phyloP scores from a whole-genome alignment of 352 stramenopile genomes.

The Phytopythium sindhum region DNA sequence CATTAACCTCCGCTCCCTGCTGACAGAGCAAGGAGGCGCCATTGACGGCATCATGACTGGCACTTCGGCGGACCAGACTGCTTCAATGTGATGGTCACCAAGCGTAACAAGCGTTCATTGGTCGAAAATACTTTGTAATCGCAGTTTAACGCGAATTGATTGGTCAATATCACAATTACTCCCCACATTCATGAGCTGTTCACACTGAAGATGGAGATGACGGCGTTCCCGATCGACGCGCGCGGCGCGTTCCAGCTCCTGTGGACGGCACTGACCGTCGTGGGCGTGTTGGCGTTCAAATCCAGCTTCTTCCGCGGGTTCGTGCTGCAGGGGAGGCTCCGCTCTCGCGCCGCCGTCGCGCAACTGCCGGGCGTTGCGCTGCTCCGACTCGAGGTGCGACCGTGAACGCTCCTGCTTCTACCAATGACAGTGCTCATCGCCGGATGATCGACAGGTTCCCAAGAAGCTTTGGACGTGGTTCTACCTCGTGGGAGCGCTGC shows the following conservation, averaged over 20 bases:
- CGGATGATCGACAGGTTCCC: constrained; percentile 9
- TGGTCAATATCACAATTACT: background rate
- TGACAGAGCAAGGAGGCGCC: too few relatives aligned
- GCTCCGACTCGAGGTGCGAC: constrained; percentile 31
- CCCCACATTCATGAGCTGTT: background rate
- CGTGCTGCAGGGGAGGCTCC: constrained; percentile 41
- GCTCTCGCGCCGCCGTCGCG: constrained; percentile 18
- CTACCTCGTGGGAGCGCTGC: constrained; percentile 53
- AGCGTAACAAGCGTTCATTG: background rate
- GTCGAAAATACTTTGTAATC: background rate
- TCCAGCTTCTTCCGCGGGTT: constrained; percentile 36
- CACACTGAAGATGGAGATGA: background rate
- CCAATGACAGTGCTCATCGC: background rate
- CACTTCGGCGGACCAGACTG: too few relatives aligned
- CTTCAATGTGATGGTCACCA: background rate
- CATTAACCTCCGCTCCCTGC: too few relatives aligned
- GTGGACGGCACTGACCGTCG: constrained; percentile 15
- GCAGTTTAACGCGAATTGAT: background rate
- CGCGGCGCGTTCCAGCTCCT: constrained; percentile 25
- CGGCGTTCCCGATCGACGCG: background rate
- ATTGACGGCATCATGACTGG: background rate
- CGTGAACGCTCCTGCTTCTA: background rate
- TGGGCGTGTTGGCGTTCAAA: constrained; percentile 30
- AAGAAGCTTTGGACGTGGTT: constrained; percentile 77
- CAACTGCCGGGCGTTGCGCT: constrained; percentile 24